Percentiles rank a stretch among this genome's conserved stretches.
These are phyloP conservation scores for Tuber brumale DNA, from an alignment of 495 filamentous ascomycete genomes.

Conservation along the genomic window DNA sequence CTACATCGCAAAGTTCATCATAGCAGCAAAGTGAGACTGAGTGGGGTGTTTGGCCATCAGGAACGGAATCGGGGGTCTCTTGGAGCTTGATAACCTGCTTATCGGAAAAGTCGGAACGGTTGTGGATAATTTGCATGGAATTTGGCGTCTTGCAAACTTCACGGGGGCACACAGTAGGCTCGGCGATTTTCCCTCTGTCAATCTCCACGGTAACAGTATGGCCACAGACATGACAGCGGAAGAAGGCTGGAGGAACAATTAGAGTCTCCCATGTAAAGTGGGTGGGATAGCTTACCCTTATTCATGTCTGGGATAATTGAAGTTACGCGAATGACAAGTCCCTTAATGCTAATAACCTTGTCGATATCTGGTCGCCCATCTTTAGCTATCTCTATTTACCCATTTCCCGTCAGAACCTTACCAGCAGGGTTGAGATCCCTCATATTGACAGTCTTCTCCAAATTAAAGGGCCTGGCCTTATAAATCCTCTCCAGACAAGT, in stretches of 20 bases:
- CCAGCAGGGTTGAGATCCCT: constrained; percentile 86
- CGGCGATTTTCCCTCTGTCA: constrained; percentile 91
- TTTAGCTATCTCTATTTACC: constrained; percentile 21
- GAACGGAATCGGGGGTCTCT: constrained; percentile 90
- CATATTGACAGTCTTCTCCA: constrained; percentile 82
- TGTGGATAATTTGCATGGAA: constrained; percentile 97
- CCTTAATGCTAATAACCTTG: constrained; percentile 92
- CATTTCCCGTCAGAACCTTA: constrained; percentile 39
- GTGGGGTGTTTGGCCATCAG: constrained; percentile 95
- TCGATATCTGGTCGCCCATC: constrained; percentile 64
- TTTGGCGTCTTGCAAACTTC: constrained; percentile 76
- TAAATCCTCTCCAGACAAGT: constrained; percentile 67
- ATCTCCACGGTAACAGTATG: constrained; percentile 85
- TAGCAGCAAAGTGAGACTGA: constrained; percentile 95
- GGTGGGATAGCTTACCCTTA: constrained; percentile 50
- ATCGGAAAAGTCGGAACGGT: constrained; percentile 88
- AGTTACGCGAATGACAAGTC: constrained; percentile 90
- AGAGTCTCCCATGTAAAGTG: not conserved
- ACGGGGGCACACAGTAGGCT: constrained; percentile 85
- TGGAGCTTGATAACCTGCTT: constrained; percentile 99
- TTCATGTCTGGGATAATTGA: constrained; percentile 99
- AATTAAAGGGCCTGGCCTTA: constrained; percentile 81
- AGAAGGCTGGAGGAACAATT: constrained; percentile 57
- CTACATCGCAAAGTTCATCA: constrained; percentile 93
- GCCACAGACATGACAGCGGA: constrained; percentile 86